Conservation (phyloP, 768 basidiomycete genomes). For the Mrakia hoshinonis region DNA sequence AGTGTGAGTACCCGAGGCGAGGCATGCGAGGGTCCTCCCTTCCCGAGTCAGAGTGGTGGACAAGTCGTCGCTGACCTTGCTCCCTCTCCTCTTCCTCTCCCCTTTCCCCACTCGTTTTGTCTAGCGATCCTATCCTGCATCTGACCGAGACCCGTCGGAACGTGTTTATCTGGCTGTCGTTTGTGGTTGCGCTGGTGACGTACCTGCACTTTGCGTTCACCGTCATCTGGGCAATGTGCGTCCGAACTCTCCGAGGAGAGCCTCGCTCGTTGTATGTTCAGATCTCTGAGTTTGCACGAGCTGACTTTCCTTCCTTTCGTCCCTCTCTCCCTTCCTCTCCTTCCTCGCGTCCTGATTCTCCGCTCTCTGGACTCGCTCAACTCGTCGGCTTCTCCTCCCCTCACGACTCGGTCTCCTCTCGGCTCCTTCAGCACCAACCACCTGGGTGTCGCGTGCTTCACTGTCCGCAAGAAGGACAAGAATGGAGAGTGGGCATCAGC, state of each 20-base stretch:
- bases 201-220: conserved; percentile 25
- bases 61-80: not conserved
- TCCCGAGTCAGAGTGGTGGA: not conserved
- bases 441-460: conserved; percentile 90
- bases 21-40: too few relatives aligned
- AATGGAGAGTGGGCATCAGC: conserved; percentile 24
- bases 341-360: not conserved
- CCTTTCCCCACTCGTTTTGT: too few relatives aligned
- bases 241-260: not conserved
- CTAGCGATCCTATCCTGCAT: conserved; percentile 47
- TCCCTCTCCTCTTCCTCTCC: not conserved
- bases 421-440: conserved; percentile 60
- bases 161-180: conserved; percentile 63
- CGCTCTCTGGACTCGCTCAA: not conserved
- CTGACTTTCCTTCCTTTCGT: not conserved
- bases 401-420: not conserved
- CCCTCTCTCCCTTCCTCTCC: not conserved
- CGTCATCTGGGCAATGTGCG: conserved; percentile 28
- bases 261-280: too few relatives aligned
- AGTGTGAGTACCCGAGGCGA: too few relatives aligned
- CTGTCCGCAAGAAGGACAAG: conserved; percentile 73
- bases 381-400: not conserved
- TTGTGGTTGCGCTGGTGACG: conserved; percentile 49
- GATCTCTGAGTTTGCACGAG: too few relatives aligned
- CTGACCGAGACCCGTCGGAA: conserved; percentile 53